Base-by-base conservation (phyloP, 2,329 filamentous ascomycete genomes). In the Colletotrichum orbiculare region DNA sequence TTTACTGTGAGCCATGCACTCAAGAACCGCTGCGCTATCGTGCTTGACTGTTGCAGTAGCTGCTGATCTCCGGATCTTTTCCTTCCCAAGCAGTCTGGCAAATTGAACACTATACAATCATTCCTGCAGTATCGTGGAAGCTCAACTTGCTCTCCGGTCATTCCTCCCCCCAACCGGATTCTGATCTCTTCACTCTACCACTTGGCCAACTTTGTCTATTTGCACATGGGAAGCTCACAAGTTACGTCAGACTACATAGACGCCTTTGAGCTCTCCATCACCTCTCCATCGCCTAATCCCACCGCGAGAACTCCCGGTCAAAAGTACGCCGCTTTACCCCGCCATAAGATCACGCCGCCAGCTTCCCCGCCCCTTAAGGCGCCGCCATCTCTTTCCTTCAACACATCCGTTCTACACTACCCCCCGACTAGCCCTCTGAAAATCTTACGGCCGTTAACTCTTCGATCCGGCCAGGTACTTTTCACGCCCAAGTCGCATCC, bases 171-270 rank as follows among this genome's bases (percentile, higher is more conserved):
- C 57, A 43, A 38, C 49, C 15, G 39, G n/a, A 12, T 42, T 25
- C 52, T 37, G 38, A 60, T 39, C 50, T 55, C 35, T 37, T 45
- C 42, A 13, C 13, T n/a, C 13, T 17, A 13, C 34, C 12, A 42
- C 33, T 46, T 38, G 13, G 34, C 43, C 41, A 15, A 34, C 17
- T 17, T 41, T 10, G 17, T 54, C 33, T 47, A 42, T 49, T 46
- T 54, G 42, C 60, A 42, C 48, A 55, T 43, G 52, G 62, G 62
- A 61, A 65, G 61, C 65, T 67, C 52, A 65, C 56, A 45, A 60
- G 65, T 67, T 67, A 67, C 65, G 65, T 67, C 65, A 67, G 65
- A 56, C 55, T 64, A 60, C 61, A 46, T 35, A 60, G 52, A 64
- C 60, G 47, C 37, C 34, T 52, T 35, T 59, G 45, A 66, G 53